Evolutionary conservation across 208 protist genomes (phyloP).

Genomic region (Leishmania turanica): DNA sequence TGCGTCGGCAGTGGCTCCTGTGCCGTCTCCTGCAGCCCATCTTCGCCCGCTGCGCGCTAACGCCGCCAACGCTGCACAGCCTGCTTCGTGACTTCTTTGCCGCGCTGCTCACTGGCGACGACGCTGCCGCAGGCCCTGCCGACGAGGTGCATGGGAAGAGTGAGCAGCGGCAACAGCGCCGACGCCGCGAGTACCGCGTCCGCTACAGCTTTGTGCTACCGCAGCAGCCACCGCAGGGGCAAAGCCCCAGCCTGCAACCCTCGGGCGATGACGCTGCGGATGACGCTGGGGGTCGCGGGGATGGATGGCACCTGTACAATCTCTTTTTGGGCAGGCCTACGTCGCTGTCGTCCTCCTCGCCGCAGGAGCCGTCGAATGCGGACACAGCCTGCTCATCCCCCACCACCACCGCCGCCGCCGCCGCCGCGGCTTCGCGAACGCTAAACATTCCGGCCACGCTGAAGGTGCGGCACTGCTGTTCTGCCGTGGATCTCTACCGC

Average conservation of each 20-base stretch:
- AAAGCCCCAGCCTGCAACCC: conserved; percentile 4
- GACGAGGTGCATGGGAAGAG: background rate
- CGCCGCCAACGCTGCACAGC: conserved; percentile 15
- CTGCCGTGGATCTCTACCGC: conserved; percentile 21
- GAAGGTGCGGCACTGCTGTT: conserved; percentile 26
- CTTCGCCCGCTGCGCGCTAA: conserved; percentile 16
- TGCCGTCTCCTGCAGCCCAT: conserved; percentile 29
- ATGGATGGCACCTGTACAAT: background rate
- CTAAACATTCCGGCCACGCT: conserved; percentile 30
- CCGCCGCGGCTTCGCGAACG: background rate
- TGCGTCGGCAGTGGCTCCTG: conserved; percentile 27
- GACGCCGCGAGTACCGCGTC: conserved; percentile 12
- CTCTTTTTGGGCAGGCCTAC: background rate
- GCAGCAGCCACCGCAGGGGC: conserved; percentile 7
- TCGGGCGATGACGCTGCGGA: background rate
- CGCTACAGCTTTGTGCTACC: conserved; percentile 28
- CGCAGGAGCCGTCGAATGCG: background rate
- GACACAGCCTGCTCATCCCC: background rate
- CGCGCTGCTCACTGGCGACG: conserved; percentile 5
- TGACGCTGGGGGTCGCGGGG: background rate
- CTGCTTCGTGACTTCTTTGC: conserved; percentile 15
- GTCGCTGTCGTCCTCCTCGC: background rate
- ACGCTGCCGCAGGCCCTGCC: background rate
- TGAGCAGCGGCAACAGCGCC: background rate
- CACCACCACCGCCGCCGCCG: no score